Conservation (phyloP, 23 red algal genomes). For the Porphyridium purpureum region DNA sequence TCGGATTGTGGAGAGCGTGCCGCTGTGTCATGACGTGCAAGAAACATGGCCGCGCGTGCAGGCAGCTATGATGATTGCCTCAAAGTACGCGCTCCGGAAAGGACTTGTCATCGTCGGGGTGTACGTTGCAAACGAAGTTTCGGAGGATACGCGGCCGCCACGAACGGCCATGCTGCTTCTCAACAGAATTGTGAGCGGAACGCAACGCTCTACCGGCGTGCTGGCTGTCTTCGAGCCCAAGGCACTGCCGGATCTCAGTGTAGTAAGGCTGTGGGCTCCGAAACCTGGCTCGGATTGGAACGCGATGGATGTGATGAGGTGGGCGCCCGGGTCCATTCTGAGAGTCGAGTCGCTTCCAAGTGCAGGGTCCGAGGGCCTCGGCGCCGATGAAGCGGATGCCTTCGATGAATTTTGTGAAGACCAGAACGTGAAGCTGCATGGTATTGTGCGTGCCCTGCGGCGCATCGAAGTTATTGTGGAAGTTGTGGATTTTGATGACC, state of each 20-base stretch:
- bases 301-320: not conserved
- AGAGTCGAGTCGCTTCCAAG: slow-evolving; percentile 1
- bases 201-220: not conserved
- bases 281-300: slow-evolving; percentile 3
- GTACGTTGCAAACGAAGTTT: slow-evolving; percentile 23
- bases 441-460: not conserved
- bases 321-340: slow-evolving; percentile 9
- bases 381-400: not conserved
- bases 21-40: too few relatives aligned
- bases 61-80: slow-evolving; percentile 13
- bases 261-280: slow-evolving; percentile 9
- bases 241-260: slow-evolving; percentile 4
- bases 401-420: slow-evolving; percentile 9
- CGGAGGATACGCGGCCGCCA: slow-evolving; percentile 7
- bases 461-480: not conserved
- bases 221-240: slow-evolving; percentile 9
- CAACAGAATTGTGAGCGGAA: too few relatives aligned
- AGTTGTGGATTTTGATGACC: slow-evolving; percentile 38
- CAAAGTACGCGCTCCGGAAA: slow-evolving; percentile 3
- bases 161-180: too few relatives aligned
- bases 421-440: slow-evolving; percentile 4
- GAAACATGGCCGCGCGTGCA: too few relatives aligned
- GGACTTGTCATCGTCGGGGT: slow-evolving; percentile 11
- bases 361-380: slow-evolving; percentile 10
- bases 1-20: too few relatives aligned